Evolutionary conservation across 2,329 filamentous ascomycete genomes (phyloP), one percentile per base, ranked within the genome.

Genomic region (Hymenoscyphus salicellus): DNA sequence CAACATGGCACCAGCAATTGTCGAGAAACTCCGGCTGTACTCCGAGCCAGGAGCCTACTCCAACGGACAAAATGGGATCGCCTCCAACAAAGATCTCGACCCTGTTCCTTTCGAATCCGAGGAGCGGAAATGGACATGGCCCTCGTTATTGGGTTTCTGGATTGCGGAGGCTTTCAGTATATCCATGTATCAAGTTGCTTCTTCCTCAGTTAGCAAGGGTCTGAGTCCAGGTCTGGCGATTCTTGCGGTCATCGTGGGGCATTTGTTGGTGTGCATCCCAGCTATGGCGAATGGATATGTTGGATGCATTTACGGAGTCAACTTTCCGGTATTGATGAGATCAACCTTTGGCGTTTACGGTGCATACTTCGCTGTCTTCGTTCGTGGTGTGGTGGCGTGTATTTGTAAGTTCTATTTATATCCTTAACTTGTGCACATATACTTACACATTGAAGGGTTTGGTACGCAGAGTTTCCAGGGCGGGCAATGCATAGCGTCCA

Each of bases 191-290:
- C 69, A 74, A 64, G 71, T 72, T 10, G 71, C 71, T 4, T 70
- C 67, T 2, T 69, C 67, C 20, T 68, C 67, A 3, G 68, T 74
- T 38, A 69, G 70, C 1, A 68, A 72, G 41, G 72, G 72, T 17
- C 61, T 74, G 43, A 72, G 68, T 58, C 69, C 70, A 14, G 70
- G 69, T 2, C 28, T 70, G 11, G 67, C 70, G 14, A 68, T 72
- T 23, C 55, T 61, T 20, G 70, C 71, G 33, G 85, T 84, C 57
- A 78, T 85, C 56, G 83, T 88, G 17, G 87, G 88, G 49, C 81
- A 83, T 33, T 77, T 84, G 16, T 85, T 85, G 66, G 84, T 86
- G 23, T 83, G 84, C 23, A 79, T 86, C 5, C 77, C 79, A 11
- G 77, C 79, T 63, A 78, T 80, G 52, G 72, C 79, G 8, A 80